Conservation (phyloP, 805 yeast genomes). For the Candida railenensis region DNA sequence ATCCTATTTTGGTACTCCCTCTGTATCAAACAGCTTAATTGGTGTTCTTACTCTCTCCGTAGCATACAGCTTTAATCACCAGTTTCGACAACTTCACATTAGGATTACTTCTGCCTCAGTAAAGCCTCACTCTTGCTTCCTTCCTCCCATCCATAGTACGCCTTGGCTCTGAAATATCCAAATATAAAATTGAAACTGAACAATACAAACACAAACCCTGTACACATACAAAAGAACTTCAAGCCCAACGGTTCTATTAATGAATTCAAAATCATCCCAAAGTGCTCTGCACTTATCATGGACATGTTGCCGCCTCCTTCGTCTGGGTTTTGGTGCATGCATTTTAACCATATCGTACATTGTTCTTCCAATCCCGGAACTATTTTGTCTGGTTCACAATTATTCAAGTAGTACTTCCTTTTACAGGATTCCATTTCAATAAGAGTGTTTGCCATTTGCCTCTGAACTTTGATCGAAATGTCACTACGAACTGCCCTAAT, state of each 20-base stretch:
- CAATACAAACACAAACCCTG: constrained; percentile 42
- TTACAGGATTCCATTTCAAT: constrained; percentile 56
- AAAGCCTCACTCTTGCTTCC: not conserved
- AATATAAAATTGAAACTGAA: constrained; percentile 63
- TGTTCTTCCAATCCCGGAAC: constrained; percentile 58
- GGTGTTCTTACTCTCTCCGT: too few relatives aligned
- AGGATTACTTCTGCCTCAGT: not conserved
- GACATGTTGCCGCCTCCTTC: constrained; percentile 51
- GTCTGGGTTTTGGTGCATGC: constrained; percentile 61
- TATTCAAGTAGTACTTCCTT: constrained; percentile 50
- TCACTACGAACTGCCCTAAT: constrained; percentile 54
- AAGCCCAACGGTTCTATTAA: constrained; percentile 67
- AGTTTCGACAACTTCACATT: too few relatives aligned
- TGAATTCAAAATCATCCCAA: constrained; percentile 62
- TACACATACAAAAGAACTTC: constrained; percentile 51
- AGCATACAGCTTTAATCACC: too few relatives aligned
- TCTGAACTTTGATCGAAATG: constrained; percentile 49
- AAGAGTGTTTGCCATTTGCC: constrained; percentile 43
- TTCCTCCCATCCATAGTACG: constrained; percentile 39
- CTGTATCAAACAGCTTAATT: too few relatives aligned
- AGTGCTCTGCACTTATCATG: constrained; percentile 56
- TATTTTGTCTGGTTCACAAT: constrained; percentile 53
- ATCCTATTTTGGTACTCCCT: too few relatives aligned
- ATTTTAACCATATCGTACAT: constrained; percentile 63
- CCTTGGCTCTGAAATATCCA: constrained; percentile 62